Percentiles rank a stretch among this genome's conserved stretches.
phyloP scores from a whole-genome alignment of 441 rosid genomes.

The Daphne laureola region DNA sequence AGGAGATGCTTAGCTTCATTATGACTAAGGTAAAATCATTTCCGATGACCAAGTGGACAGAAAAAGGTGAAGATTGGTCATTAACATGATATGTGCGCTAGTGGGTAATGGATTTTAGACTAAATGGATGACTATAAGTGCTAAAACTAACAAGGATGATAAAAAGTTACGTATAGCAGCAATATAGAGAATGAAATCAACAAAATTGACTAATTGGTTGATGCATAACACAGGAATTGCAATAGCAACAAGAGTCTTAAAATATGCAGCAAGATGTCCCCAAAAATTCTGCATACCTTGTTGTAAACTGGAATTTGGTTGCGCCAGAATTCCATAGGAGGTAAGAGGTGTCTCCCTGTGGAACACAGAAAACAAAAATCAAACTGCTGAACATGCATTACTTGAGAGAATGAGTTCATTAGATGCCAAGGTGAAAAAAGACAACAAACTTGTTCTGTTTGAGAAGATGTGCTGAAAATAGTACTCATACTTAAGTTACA shows the following conservation, averaged over 20 bases:
- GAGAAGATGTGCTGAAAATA: too few species aligned
- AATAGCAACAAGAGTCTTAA: background rate
- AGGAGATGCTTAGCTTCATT: background rate
- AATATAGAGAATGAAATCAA: background rate
- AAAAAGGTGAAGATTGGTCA: background rate
- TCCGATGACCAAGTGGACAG: background rate
- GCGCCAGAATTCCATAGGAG: constrained; percentile 68
- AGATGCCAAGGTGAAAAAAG: too few species aligned
- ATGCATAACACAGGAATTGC: too few species aligned
- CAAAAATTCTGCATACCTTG: constrained; percentile 30
- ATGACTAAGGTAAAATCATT: background rate
- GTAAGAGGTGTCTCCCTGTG: constrained; percentile 66
- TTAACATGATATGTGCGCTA: background rate
- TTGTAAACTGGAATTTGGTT: constrained; percentile 64
- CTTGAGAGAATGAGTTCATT: background rate
- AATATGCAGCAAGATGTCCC: background rate
- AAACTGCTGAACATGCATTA: constrained; percentile 11
- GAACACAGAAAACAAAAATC: constrained; percentile 14
- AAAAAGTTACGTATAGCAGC: background rate
- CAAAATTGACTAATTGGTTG: too few species aligned
- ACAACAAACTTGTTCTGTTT: too few species aligned
- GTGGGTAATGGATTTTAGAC: background rate
- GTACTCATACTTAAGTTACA: too few species aligned
- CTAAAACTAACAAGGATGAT: background rate
- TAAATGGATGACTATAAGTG: background rate